Evolutionary conservation across 257 asterid species (phyloP).

Genomic region (Primulina eburnea): DNA sequence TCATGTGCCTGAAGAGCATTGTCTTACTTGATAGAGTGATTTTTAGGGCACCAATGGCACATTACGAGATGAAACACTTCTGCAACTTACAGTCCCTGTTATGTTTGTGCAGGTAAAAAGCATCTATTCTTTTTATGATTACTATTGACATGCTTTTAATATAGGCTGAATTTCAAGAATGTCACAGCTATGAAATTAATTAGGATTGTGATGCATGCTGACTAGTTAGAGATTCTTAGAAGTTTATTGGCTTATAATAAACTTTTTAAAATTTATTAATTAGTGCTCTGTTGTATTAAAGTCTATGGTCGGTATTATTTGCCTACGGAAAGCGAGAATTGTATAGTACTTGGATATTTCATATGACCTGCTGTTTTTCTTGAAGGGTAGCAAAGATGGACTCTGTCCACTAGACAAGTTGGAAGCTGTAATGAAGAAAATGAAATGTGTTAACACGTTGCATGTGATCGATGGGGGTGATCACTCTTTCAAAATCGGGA

Average conservation of each 20-base stretch:
- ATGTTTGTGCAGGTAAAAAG: too few species aligned
- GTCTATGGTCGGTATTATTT: not conserved
- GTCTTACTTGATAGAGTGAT: not conserved
- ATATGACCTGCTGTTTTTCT: slow-evolving; percentile 10
- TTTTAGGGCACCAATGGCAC: too few species aligned
- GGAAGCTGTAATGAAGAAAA: slow-evolving; percentile 64
- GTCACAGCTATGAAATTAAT: too few species aligned
- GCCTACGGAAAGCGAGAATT: too few species aligned
- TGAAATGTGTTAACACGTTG: slow-evolving; percentile 42
- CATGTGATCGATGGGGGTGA: slow-evolving; percentile 87
- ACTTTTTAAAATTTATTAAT: not conserved
- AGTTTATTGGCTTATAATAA: not conserved
- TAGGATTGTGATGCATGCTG: too few species aligned
- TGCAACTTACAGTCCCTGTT: too few species aligned
- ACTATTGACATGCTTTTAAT: too few species aligned
- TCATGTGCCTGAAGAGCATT: slow-evolving; percentile 1
- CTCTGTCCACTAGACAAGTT: slow-evolving; percentile 65
- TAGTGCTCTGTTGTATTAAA: too few species aligned
- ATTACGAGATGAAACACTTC: too few species aligned
- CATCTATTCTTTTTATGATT: too few species aligned
- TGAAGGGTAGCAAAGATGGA: slow-evolving; percentile 86
- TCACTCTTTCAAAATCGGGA: slow-evolving; percentile 76
- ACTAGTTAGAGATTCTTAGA: not conserved
- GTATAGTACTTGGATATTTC: too few species aligned
- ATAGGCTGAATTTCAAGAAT: too few species aligned